These are phyloP conservation scores for Protomyces macrosporus DNA, from an alignment of 1,139 yeast genomes.

Conservation along the genomic window DNA sequence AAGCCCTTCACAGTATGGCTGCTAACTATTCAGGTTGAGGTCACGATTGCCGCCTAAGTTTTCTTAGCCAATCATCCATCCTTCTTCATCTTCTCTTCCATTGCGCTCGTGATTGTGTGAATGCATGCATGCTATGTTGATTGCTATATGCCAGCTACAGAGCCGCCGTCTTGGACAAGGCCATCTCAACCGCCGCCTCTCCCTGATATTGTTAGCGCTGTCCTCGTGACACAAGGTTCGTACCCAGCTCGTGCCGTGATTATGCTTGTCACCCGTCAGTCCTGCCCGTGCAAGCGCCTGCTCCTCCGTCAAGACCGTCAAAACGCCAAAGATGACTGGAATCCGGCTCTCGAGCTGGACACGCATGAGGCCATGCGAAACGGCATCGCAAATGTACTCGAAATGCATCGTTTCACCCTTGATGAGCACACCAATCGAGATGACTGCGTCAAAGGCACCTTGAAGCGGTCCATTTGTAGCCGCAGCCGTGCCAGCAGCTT, in stretches of 20 bases:
- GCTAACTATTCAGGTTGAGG: constrained; percentile 25
- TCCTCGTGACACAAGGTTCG: constrained; percentile 67
- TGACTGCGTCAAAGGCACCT: constrained; percentile 64
- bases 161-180: not conserved
- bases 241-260: constrained; percentile 98
- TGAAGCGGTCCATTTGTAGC: constrained; percentile 41
- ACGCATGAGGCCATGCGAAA: constrained; percentile 78
- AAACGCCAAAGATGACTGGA: constrained; percentile 88
- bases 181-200: constrained; percentile 57
- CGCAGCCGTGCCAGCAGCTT: not conserved
- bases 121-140: not conserved
- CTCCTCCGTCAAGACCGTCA: constrained; percentile 87
- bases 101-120: not conserved
- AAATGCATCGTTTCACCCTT: constrained; percentile 98
- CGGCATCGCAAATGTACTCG: constrained; percentile 90
- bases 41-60: constrained; percentile 29
- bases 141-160: not conserved
- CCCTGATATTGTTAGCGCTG: constrained; percentile 35
- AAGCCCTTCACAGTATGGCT: not conserved
- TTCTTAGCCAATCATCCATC: not conserved
- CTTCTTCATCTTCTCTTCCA: not conserved
- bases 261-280: constrained; percentile 68
- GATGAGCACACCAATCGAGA: constrained; percentile 89
- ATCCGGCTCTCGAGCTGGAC: constrained; percentile 63
- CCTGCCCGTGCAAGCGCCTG: constrained; percentile 95